Conservation (phyloP, 768 basidiomycete species). For the Pulveroboletus sp. region DNA sequence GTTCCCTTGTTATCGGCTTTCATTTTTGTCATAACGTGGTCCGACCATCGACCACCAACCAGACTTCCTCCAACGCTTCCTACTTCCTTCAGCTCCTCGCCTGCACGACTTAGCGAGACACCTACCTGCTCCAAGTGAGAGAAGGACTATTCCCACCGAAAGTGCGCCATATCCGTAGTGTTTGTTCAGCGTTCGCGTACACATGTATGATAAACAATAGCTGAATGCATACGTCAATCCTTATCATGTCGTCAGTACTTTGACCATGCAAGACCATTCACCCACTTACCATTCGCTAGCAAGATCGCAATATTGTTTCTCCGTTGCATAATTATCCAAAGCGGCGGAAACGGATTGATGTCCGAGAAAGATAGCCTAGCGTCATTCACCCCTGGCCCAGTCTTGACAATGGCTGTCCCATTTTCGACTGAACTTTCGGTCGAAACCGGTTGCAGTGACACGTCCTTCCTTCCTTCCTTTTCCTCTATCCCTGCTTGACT, state of each 20-base stretch:
- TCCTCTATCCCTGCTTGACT: conserved; percentile 7
- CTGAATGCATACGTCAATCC: conserved; percentile 71
- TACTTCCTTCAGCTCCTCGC: conserved; percentile 5
- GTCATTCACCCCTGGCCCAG: conserved; percentile 18
- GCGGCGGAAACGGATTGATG: conserved; percentile 71
- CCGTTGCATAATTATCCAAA: conserved; percentile 53
- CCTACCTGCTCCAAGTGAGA: conserved; percentile 70
- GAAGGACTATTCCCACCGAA: conserved; percentile 71
- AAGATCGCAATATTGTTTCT: conserved; percentile 69
- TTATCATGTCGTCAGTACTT: conserved; percentile 25
- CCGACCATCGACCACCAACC: conserved; percentile 58
- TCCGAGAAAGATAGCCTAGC: conserved; percentile 62
- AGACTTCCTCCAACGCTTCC: conserved; percentile 55
- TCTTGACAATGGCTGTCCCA: conserved; percentile 12
- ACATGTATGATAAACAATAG: conserved; percentile 73
- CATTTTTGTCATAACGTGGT: conserved; percentile 42
- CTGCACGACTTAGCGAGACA: background rate
- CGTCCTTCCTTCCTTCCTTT: conserved; percentile 14
- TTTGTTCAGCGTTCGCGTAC: conserved; percentile 61
- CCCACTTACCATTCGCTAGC: conserved; percentile 24
- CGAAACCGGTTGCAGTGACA: conserved; percentile 9
- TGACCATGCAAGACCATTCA: background rate
- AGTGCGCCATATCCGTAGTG: conserved; percentile 68
- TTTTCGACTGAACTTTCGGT: conserved; percentile 28
- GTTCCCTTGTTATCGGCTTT: conserved; percentile 45